Evolutionary conservation across 345 rosid species (phyloP).

Genomic region (Laguncularia racemosa): DNA sequence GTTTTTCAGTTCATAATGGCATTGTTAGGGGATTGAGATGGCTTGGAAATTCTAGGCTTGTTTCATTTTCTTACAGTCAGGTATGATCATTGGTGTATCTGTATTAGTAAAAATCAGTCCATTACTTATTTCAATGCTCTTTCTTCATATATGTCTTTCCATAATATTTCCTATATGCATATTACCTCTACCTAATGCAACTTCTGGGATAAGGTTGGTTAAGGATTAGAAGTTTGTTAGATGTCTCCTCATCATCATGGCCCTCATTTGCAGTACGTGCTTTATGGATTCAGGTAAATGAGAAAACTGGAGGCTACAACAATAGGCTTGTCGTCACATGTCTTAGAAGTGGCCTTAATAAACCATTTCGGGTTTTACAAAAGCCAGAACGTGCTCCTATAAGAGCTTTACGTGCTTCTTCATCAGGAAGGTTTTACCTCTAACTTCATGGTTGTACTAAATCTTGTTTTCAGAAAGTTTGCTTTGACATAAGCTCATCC

Average conservation of each 20-base stretch:
- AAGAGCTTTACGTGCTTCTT: constrained; percentile 91
- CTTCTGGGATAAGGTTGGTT: no score
- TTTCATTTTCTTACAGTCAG: constrained; percentile 84
- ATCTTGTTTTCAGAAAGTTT: neutral
- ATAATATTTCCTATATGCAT: no score
- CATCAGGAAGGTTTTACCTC: constrained; percentile 83
- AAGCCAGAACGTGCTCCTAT: constrained; percentile 95
- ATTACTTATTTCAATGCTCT: neutral
- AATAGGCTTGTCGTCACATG: constrained; percentile 88
- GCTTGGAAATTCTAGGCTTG: constrained; percentile 97
- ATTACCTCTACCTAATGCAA: no score
- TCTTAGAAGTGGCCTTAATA: constrained; percentile 91
- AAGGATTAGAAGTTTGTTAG: no score
- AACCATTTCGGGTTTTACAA: constrained; percentile 80
- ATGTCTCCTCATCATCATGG: no score
- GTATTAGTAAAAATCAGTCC: constrained; percentile 1
- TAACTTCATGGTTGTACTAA: constrained; percentile 8
- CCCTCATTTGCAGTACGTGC: neutral
- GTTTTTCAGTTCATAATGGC: constrained; percentile 72
- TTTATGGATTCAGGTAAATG: constrained; percentile 59
- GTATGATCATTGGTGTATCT: constrained; percentile 19
- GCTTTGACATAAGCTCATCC: neutral
- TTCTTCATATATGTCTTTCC: no score
- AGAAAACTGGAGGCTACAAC: constrained; percentile 84
- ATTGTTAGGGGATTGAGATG: constrained; percentile 85